Evolutionary conservation across 2,329 filamentous ascomycete genomes (phyloP).

Genomic region (Fusarium chaquense): DNA sequence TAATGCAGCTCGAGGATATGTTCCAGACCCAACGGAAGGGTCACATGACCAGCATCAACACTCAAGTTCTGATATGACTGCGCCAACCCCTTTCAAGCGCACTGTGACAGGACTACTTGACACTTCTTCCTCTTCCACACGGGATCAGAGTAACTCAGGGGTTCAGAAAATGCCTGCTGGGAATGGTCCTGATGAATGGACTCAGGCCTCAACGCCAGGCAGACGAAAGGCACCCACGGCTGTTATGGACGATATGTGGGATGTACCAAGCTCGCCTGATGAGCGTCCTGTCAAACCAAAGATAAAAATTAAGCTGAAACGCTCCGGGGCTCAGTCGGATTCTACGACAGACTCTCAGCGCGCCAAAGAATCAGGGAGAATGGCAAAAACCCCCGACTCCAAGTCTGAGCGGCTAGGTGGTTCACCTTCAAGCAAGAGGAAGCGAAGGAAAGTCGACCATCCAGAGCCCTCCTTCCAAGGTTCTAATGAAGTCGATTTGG

Average conservation of each 20-base stretch:
- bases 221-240: slow-evolving; percentile 41
- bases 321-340: slow-evolving; percentile 10
- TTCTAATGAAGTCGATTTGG: slow-evolving; percentile 45
- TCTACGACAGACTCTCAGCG: neutral
- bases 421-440: slow-evolving; percentile 28
- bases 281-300: slow-evolving; percentile 17
- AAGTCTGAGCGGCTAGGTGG: neutral
- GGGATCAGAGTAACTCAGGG: slow-evolving; percentile 46
- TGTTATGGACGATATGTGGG: slow-evolving; percentile 55
- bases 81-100: slow-evolving; percentile 47
- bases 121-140: slow-evolving; percentile 46
- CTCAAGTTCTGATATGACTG: slow-evolving; percentile 46
- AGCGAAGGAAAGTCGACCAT: slow-evolving; percentile 43
- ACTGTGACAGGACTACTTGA: slow-evolving; percentile 46
- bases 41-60: slow-evolving; percentile 21
- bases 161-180: slow-evolving; percentile 22
- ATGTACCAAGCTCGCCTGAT: slow-evolving; percentile 60
- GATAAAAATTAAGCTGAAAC: slow-evolving; percentile 36
- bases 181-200: slow-evolving; percentile 45
- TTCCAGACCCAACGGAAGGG: slow-evolving; percentile 17
- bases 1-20: slow-evolving; percentile 46
- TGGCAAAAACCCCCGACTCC: neutral
- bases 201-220: slow-evolving; percentile 52
- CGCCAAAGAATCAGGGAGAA: neutral
- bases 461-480: slow-evolving; percentile 26